These are phyloP conservation scores for Chenopodium quinoa DNA, from an alignment of 148 eudicot species.

Conservation along the genomic window DNA sequence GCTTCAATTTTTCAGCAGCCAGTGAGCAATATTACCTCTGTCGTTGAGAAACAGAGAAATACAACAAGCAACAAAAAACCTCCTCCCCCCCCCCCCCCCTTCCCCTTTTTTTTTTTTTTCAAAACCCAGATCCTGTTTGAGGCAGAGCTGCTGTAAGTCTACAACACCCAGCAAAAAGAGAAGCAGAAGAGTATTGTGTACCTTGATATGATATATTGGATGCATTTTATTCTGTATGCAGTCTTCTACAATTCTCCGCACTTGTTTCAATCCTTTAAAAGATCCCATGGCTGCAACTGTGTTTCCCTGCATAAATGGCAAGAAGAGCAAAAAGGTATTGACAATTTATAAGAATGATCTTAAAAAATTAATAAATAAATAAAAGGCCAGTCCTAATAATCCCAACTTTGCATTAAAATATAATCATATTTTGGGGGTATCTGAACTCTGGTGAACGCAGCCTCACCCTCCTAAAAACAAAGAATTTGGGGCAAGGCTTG, in stretches of 20 bases:
- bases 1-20: neutral
- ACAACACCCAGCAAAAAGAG: neutral
- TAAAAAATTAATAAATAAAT: too few species aligned
- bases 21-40: neutral
- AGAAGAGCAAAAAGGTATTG: neutral
- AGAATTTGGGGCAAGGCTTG: too few species aligned
- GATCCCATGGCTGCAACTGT: constrained; percentile 98
- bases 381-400: too few species aligned
- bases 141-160: neutral
- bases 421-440: too few species aligned
- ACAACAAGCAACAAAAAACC: neutral
- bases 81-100: too few species aligned
- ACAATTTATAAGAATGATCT: neutral
- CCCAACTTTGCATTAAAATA: too few species aligned
- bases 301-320: constrained; percentile 57
- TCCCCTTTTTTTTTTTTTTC: too few species aligned
- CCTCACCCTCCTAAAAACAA: too few species aligned
- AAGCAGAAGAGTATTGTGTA: constrained; percentile 6
- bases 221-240: constrained; percentile 89
- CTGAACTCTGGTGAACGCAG: too few species aligned
- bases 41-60: neutral
- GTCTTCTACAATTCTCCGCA: constrained; percentile 82
- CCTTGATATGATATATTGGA: constrained; percentile 82
- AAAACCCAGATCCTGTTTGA: too few species aligned
- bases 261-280: constrained; percentile 89